Conservation (phyloP, 495 filamentous ascomycete genomes). For the Daldinia bambusicola region DNA sequence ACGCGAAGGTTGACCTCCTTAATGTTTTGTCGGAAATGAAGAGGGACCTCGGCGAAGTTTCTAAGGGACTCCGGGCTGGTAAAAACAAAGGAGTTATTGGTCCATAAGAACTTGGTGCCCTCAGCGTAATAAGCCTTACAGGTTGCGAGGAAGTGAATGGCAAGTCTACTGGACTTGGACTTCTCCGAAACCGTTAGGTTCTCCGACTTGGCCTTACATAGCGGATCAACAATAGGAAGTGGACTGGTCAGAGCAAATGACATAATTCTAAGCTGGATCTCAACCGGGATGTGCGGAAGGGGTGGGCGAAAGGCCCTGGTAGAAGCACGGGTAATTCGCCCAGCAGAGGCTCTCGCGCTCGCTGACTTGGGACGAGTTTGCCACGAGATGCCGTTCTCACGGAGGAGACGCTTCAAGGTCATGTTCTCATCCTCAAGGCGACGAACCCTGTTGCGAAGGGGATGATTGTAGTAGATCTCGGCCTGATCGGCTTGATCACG, state of each 20-base stretch:
- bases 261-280: slow-evolving; percentile 58
- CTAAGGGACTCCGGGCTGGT: slow-evolving; percentile 54
- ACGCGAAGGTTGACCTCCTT: slow-evolving; percentile 57
- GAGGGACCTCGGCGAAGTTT: slow-evolving; percentile 51
- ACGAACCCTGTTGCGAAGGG: slow-evolving; percentile 50
- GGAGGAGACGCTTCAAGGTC: slow-evolving; percentile 53
- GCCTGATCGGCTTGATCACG: slow-evolving; percentile 57
- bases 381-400: slow-evolving; percentile 54
- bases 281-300: slow-evolving; percentile 55
- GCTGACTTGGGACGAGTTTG: slow-evolving; percentile 30
- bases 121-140: slow-evolving; percentile 56
- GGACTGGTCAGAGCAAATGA: slow-evolving; percentile 55
- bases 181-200: slow-evolving; percentile 51
- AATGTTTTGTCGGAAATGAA: slow-evolving; percentile 49
- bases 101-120: slow-evolving; percentile 55
- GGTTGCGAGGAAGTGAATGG: slow-evolving; percentile 56
- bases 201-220: slow-evolving; percentile 50
- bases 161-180: slow-evolving; percentile 49
- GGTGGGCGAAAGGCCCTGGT: slow-evolving; percentile 12
- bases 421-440: slow-evolving; percentile 51
- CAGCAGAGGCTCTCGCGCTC: slow-evolving; percentile 20
- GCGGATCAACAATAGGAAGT: slow-evolving; percentile 59
- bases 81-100: slow-evolving; percentile 60
- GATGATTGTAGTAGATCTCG: slow-evolving; percentile 53
- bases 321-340: slow-evolving; percentile 35